phyloP scores from a whole-genome alignment of 2,329 filamentous ascomycete species.

The Ascochyta koolunga region DNA sequence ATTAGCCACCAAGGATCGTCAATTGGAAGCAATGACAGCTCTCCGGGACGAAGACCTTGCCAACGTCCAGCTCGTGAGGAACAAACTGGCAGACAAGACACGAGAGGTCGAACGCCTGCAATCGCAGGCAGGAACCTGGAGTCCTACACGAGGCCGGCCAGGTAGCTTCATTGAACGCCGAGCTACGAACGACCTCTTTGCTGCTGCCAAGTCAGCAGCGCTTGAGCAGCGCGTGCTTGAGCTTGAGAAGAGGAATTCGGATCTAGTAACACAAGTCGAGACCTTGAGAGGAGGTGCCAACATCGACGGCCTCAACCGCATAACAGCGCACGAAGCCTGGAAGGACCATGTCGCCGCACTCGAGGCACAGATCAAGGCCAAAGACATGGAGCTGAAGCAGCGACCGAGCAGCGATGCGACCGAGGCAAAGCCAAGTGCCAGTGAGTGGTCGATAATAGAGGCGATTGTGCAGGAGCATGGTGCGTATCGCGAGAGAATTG shows the following conservation, averaged over 20 bases:
- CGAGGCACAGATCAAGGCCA: constrained; percentile 37
- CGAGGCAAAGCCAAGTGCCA: constrained; percentile 6
- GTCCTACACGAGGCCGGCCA: constrained; percentile 36
- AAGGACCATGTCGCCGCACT: constrained; percentile 40
- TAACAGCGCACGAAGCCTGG: constrained; percentile 47
- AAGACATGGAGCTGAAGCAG: constrained; percentile 37
- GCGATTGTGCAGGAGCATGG: constrained; percentile 50
- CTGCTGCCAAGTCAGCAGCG: constrained; percentile 50
- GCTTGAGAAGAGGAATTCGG: constrained; percentile 49
- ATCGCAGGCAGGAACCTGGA: constrained; percentile 28
- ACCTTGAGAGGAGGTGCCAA: constrained; percentile 33
- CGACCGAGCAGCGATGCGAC: constrained; percentile 18
- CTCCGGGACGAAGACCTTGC: constrained; percentile 51
- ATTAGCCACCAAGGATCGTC: constrained; percentile 48
- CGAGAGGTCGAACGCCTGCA: constrained; percentile 43
- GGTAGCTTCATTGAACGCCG: constrained; percentile 43
- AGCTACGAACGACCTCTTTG: constrained; percentile 50
- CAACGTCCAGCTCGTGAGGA: constrained; percentile 49
- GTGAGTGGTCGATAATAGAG: constrained; percentile 46
- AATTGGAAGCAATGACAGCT: constrained; percentile 48
- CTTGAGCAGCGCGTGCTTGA: constrained; percentile 52
- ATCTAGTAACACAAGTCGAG: constrained; percentile 42
- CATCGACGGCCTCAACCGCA: constrained; percentile 42
- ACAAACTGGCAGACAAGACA: constrained; percentile 50
- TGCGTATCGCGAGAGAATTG: constrained; percentile 47